These are phyloP conservation scores for Phytophthora pluvialis DNA, from an alignment of 352 stramenopile species.

Conservation along the genomic window DNA sequence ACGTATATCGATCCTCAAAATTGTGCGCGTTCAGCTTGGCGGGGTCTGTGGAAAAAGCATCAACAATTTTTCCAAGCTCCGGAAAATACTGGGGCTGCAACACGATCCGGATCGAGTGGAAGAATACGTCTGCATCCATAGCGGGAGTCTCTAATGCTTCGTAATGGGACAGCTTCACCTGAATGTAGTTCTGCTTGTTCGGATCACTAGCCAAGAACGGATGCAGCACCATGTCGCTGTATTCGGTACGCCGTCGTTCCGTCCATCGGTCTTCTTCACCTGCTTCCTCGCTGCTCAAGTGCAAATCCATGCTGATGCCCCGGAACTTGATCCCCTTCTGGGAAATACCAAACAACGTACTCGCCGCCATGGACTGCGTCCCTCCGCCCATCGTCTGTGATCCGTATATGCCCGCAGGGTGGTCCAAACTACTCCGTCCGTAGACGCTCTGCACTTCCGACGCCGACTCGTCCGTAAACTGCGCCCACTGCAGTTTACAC, in stretches of 20 bases:
- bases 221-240: constrained; percentile 55
- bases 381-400: constrained; percentile 41
- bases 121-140: constrained; percentile 83
- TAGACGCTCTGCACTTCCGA: constrained; percentile 80
- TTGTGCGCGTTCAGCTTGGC: constrained; percentile 19
- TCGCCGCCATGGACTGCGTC: constrained; percentile 83
- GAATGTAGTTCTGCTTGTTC: constrained; percentile 76
- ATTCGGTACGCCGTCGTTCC: constrained; percentile 35
- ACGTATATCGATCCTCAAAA: constrained; percentile 38
- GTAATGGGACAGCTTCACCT: constrained; percentile 86
- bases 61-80: constrained; percentile 70
- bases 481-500: constrained; percentile 78
- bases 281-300: constrained; percentile 65
- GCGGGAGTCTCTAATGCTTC: constrained; percentile 71
- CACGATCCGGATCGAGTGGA: constrained; percentile 82
- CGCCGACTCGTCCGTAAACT: constrained; percentile 87
- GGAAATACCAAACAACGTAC: constrained; percentile 82
- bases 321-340: constrained; percentile 88
- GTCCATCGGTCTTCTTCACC: constrained; percentile 42
- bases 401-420: constrained; percentile 34
- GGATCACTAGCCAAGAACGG: constrained; percentile 76
- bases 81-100: constrained; percentile 84
- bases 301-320: constrained; percentile 82
- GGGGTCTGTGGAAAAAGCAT: constrained; percentile 59
- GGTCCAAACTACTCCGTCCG: constrained; percentile 47